Conservation (phyloP, 1,139 yeast species). For the Geotrichum siamense region DNA sequence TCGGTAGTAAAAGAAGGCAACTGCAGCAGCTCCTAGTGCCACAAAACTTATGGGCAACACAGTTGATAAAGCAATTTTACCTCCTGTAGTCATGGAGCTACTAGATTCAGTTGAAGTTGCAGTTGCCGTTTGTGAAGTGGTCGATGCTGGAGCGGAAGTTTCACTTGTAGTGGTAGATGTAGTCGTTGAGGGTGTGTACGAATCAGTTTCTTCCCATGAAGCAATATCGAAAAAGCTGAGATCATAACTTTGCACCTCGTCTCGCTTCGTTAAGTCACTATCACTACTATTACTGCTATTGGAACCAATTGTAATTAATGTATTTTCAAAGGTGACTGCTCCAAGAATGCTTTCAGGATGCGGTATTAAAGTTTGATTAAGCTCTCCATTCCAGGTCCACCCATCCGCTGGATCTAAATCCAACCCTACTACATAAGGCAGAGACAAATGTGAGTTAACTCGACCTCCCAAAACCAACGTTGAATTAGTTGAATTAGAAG, state of each 20-base stretch:
- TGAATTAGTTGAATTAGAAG: conserved; percentile 13
- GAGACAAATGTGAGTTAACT: conserved; percentile 35
- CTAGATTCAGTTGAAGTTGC: conserved; percentile 6
- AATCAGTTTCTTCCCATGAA: conserved; percentile 9
- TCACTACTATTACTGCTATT: conserved; percentile 6
- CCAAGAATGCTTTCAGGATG: conserved; percentile 30
- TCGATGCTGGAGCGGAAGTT: conserved; percentile 17
- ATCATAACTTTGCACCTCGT: conserved; percentile 5
- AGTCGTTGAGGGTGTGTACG: conserved; percentile 12
- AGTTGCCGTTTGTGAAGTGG: conserved; percentile 16
- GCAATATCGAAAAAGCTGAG: conserved; percentile 10
- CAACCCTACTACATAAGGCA: conserved; percentile 41
- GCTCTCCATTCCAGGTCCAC: conserved; percentile 42
- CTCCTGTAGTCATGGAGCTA: conserved; percentile 23
- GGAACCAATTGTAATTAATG: conserved; percentile 33
- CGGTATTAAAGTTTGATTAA: conserved; percentile 15
- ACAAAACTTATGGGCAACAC: conserved; percentile 30
- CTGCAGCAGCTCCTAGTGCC: conserved; percentile 22
- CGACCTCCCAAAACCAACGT: conserved; percentile 38
- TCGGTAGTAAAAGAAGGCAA: conserved; percentile 22
- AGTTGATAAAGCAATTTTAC: conserved; percentile 34
- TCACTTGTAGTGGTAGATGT: conserved; percentile 6
- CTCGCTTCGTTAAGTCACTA: conserved; percentile 1
- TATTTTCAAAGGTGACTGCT: conserved; percentile 38
- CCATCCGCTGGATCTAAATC: conserved; percentile 32